These are phyloP conservation scores for Dothidotthia symphoricarpi DNA, from an alignment of 2,329 filamentous ascomycete genomes.

Conservation along the genomic window DNA sequence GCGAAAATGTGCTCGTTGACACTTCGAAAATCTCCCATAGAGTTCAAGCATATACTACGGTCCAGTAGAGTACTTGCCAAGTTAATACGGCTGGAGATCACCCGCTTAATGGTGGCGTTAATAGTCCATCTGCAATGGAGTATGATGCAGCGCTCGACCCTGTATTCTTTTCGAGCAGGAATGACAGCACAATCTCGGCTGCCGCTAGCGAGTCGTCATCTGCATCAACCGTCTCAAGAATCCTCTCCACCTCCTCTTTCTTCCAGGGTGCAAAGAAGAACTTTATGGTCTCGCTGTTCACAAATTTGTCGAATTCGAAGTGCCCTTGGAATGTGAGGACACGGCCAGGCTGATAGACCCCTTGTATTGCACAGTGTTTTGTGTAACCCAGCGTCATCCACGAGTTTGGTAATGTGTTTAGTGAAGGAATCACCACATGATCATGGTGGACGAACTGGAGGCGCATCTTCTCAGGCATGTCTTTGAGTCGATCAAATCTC, in stretches of 20 bases:
- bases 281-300: slow-evolving; percentile 43
- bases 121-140: too few relatives aligned
- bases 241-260: slow-evolving; percentile 16
- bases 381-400: slow-evolving; percentile 28
- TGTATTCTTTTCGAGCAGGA: slow-evolving; percentile 24
- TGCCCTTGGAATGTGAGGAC: slow-evolving; percentile 47
- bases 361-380: slow-evolving; percentile 42
- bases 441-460: slow-evolving; percentile 45
- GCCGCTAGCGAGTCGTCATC: slow-evolving; percentile 34
- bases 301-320: slow-evolving; percentile 47
- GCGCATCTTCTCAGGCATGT: slow-evolving; percentile 14
- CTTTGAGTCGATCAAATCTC: too few relatives aligned
- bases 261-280: slow-evolving; percentile 35
- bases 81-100: too few relatives aligned
- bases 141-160: not conserved
- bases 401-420: slow-evolving; percentile 12
- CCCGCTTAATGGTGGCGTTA: too few relatives aligned
- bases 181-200: slow-evolving; percentile 34
- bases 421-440: slow-evolving; percentile 24
- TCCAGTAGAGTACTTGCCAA: too few relatives aligned
- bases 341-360: slow-evolving; percentile 40
- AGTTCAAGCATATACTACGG: too few relatives aligned
- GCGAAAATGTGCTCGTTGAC: too few relatives aligned
- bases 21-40: too few relatives aligned
- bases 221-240: slow-evolving; percentile 18